Conservation (phyloP, 345 rosid species). For the Rhodomyrtus tomentosa region DNA sequence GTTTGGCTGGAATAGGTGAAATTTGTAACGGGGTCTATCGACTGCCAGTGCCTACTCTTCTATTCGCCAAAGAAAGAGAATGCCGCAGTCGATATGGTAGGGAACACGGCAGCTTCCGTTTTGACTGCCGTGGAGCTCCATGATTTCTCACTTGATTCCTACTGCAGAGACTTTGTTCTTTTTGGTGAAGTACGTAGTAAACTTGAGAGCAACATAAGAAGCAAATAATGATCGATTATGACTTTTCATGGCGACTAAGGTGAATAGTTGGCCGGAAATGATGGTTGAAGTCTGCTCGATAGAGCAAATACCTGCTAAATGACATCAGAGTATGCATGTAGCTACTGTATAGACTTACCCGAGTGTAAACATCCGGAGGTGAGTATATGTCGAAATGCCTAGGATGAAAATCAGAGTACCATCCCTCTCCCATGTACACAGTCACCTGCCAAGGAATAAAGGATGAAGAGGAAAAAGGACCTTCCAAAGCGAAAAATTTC, state of each 20-base stretch:
- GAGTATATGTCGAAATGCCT: conserved; percentile 27
- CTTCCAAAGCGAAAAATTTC: background rate
- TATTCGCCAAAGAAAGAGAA: background rate
- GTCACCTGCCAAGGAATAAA: conserved; percentile 12
- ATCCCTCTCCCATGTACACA: conserved; percentile 36
- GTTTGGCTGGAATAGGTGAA: background rate
- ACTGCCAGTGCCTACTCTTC: background rate
- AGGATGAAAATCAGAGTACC: conserved; percentile 24
- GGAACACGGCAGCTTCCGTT: background rate
- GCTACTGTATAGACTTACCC: conserved; percentile 10
- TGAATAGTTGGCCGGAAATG: background rate
- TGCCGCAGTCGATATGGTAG: background rate
- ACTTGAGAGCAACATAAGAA: background rate
- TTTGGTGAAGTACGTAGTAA: background rate
- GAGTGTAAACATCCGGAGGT: conserved; percentile 28
- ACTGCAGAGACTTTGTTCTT: background rate
- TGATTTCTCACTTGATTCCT: background rate
- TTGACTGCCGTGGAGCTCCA: background rate
- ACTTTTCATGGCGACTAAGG: background rate
- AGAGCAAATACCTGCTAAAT: background rate
- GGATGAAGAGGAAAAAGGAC: background rate
- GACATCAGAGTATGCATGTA: background rate
- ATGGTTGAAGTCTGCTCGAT: background rate
- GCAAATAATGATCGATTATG: background rate
- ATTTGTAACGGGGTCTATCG: background rate